Base-by-base conservation (phyloP, 768 basidiomycete species). In the Podaxis sp. region DNA sequence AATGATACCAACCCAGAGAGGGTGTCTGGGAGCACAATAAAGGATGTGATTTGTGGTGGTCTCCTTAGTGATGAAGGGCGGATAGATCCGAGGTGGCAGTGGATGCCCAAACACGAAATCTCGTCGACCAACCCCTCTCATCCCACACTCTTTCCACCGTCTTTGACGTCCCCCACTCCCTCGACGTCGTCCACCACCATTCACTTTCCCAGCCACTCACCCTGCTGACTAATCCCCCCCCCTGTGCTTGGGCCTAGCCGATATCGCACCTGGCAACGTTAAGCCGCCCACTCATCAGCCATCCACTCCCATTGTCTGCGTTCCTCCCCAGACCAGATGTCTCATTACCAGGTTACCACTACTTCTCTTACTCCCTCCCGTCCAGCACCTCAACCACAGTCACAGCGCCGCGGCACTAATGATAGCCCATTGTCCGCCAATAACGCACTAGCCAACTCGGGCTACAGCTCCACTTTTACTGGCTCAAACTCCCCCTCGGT, bases 321-420 rank as follows among this genome's bases (percentile, higher is more conserved):
- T 40, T 50, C 17, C 17, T 24, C 46, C 48, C 33, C 33, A 33
- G 33, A 33, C 33, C 33, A 33, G 10, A 80, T 80, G 78, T 66
- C 78, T 41, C 78, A 73, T 69, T 73, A 75, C 48, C 75, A 76
- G 64, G 73, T 78, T 36, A 70, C 78, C 30, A 65, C 85, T 22
- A 75, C 83, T 46, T 89, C 88, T 57, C 76, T 93, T 64, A 91
- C 88, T 0, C 91, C 91, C 58, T 85, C 88, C 40, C 82, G 91
- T 44, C 90, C 92, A 58, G 90, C 91, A 4, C 91, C 91, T 13
- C 85, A 84, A 58, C 88, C 86, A 2, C 90, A 90, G 2, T 69
- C 78, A 26, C 80, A 86, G 26, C 80, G 81, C 58, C 75, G 72
- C 17, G 71, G 76, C 0, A 82, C 86, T 58, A 65, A 71, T 11